Conservation (phyloP, 202 grass and related monocot species). For the Panicum virgatum region DNA sequence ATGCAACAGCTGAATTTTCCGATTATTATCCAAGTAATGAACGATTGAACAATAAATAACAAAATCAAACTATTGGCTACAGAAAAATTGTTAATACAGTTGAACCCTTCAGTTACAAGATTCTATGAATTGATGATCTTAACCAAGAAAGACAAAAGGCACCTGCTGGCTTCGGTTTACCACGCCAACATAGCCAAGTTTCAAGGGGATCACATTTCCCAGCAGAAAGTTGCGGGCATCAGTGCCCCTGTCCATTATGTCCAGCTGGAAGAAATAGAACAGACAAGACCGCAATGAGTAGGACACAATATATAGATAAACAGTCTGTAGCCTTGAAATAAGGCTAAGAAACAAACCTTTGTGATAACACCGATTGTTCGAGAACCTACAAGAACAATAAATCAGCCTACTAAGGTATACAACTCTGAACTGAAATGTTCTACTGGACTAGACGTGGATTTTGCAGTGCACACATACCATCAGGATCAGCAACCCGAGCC, state of each 20-base stretch:
- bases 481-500: constrained; percentile 89
- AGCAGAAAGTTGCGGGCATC: constrained; percentile 96
- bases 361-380: constrained; percentile 99
- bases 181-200: constrained; percentile 94
- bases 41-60: not conserved
- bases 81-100: not conserved
- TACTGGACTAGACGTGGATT: not conserved
- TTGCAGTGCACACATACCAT: constrained; percentile 56
- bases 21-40: constrained; percentile 23
- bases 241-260: constrained; percentile 99
- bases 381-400: constrained; percentile 66
- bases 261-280: constrained; percentile 66
- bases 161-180: constrained; percentile 96
- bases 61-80: not conserved
- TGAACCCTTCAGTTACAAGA: constrained; percentile 19
- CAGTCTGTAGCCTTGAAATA: constrained; percentile 6
- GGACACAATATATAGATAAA: not conserved
- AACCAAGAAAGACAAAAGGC: not conserved
- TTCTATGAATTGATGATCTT: not conserved
- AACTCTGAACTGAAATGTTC: constrained; percentile 13
- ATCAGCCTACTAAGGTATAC: constrained; percentile 7
- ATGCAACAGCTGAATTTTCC: not conserved
- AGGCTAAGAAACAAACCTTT: constrained; percentile 60
- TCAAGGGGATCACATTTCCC: constrained; percentile 93
- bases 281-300: constrained; percentile 6